Percentiles rank a stretch among this genome's conserved stretches.
These are phyloP conservation scores for Pyrenophora tritici-repentis DNA, from an alignment of 2,329 filamentous ascomycete species.

Conservation along the genomic window DNA sequence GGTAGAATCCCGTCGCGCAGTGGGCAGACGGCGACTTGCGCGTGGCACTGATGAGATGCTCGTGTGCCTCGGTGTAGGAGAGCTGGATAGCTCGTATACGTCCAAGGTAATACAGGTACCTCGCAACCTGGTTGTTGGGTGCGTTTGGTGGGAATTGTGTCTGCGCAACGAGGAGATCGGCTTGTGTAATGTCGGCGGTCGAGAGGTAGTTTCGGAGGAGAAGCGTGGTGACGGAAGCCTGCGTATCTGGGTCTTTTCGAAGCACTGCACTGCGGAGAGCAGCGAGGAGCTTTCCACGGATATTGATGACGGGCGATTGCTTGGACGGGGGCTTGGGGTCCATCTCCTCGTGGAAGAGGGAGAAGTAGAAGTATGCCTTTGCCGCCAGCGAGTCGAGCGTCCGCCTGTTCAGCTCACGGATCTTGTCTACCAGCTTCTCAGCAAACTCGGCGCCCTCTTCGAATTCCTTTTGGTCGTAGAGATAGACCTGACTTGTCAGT, in stretches of 20 bases:
- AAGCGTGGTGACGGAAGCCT: slow-evolving; percentile 92
- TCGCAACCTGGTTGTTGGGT: slow-evolving; percentile 96
- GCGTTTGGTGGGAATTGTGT: slow-evolving; percentile 93
- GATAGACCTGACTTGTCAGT: slow-evolving; percentile 70
- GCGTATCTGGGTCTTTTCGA: slow-evolving; percentile 95
- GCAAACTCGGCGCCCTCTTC: slow-evolving; percentile 85
- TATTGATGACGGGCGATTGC: slow-evolving; percentile 82
- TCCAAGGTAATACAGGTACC: slow-evolving; percentile 96
- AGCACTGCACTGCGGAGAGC: slow-evolving; percentile 94
- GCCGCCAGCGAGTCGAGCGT: slow-evolving; percentile 92
- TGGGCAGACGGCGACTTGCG: slow-evolving; percentile 91
- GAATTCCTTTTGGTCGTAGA: slow-evolving; percentile 83
- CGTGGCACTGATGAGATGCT: slow-evolving; percentile 89
- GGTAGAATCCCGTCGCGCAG: slow-evolving; percentile 91
- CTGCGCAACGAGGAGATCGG: slow-evolving; percentile 92
- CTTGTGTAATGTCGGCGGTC: slow-evolving; percentile 95
- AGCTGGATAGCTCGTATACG: slow-evolving; percentile 96
- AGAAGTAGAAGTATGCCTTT: slow-evolving; percentile 98
- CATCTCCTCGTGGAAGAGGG: slow-evolving; percentile 91
- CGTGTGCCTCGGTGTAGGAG: slow-evolving; percentile 94
- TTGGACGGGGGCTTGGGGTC: slow-evolving; percentile 86
- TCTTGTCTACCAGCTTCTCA: slow-evolving; percentile 76
- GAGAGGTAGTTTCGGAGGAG: slow-evolving; percentile 94
- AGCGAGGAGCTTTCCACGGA: slow-evolving; percentile 82
- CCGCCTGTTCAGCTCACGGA: slow-evolving; percentile 87